Evolutionary conservation across 176 grass and related monocot species (phyloP), one percentile per base, ranked within the genome.

Genomic region (Canna indica): DNA sequence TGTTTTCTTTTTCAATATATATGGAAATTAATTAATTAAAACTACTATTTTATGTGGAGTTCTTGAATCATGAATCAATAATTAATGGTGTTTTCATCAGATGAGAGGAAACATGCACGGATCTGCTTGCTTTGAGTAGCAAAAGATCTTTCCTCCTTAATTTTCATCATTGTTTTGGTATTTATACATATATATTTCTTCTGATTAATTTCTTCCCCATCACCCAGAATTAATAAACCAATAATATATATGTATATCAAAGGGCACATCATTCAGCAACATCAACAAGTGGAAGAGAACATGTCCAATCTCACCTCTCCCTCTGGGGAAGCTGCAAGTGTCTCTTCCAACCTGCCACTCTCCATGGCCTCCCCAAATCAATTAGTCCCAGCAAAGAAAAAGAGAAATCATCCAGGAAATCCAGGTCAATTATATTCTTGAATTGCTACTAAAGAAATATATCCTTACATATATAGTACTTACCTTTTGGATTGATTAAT

Each of bases 271-370:
- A 85, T 91, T 54, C 83, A 86, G 45, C 85, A 83, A 22, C 83
- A 79, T 1, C 77, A 77, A 5, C 59, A 13, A 11, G 76, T 86
- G 12, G 92, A 96, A n/a, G 92, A 96, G 82, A 96, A 89, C 83
- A 89, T 91, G 88, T 96, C 92, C 0, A 96, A 91, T 81, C 83
- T 91, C 16, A 96, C 92, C 58, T 96, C 92, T 36, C 88, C 92
- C 29, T 91, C 88, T 66, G 81, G 88, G 6, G 92, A 96, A 82
- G 58, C 79, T 41, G 41, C 41, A 44, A 96, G 92, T 71, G 85
- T 91, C 56, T 85, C 92, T 56, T 96, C 92, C 7, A 75, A 66
- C 71, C 75, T 75, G 81, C 79, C 65, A 42, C 81, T 17, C 42
- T 87, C 81, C 36, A 75, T 84, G 18, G 81, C 76, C 76, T 77